Base-by-base conservation (phyloP, 306 rosid species). In the Casuarina cunninghamiana region DNA sequence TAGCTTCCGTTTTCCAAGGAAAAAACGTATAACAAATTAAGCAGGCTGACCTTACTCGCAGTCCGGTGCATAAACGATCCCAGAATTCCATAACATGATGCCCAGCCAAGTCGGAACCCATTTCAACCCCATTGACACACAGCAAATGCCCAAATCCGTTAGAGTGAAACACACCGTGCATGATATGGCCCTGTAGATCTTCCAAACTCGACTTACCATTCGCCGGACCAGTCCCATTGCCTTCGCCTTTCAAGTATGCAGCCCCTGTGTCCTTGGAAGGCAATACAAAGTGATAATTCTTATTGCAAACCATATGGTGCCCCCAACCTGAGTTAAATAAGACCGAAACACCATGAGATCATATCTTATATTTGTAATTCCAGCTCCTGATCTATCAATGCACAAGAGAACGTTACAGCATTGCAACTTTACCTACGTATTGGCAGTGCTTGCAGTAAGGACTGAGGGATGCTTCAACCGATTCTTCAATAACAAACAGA, bases 121-220 rank as follows among this genome's bases (percentile, higher is more conserved):
- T 89, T 90, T 90, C 98, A 13, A 88, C 72, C 3, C 98, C 97
- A 84, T 92, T 92, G 61, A 88, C 82, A 67, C 87, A 85, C 5
- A 90, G 85, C 91, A 94, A 91, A 88, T 94, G 96, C 4, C 98
- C 94, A 71, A 88, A 88, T 17, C 98, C 97, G 75, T 93, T 93
- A 61, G 96, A 90, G 82, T 93, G 98, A 84, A 93, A 84, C 55
- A 90, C 93, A 76, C 92, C 97, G 82, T 93, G 97, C 91, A 91
- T 85, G 85, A 86, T 83, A 81, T 91, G 93, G 38, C 89, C 91
- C 69, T 89, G 71, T 80, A 80, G 73, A 57, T 84, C 85, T 77
- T 73, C 81, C 76, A 88, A 72, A 58, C 81, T 84, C 49, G 85
- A 88, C 90, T 74, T 80, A 84, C 86, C 82, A 78, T 73, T 82